A percentile compares a stretch with the other conserved stretches of the same genome.
phyloP scores from a whole-genome alignment of 2,329 filamentous ascomycete genomes.

The Fusarium vanettenii region DNA sequence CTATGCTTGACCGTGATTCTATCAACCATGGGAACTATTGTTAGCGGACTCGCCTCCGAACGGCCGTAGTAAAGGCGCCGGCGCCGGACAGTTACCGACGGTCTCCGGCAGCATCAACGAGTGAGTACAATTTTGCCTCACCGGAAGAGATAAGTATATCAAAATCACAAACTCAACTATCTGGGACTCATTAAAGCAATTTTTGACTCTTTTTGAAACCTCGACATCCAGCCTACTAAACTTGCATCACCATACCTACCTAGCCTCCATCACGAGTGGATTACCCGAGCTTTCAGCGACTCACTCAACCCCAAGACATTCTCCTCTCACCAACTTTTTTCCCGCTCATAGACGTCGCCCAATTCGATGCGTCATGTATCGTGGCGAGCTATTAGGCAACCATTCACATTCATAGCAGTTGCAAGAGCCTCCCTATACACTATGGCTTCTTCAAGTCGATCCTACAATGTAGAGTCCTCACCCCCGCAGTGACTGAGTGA shows the following conservation, averaged over 20 bases:
- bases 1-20: neutral
- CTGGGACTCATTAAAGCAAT: neutral
- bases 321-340: neutral
- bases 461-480: slow-evolving; percentile 49
- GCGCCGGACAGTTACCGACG: slow-evolving; percentile 28
- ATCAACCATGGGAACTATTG: neutral
- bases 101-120: slow-evolving; percentile 2
- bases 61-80: slow-evolving; percentile 18
- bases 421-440: slow-evolving; percentile 30
- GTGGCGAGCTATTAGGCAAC: slow-evolving; percentile 40
- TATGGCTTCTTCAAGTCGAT: slow-evolving; percentile 46
- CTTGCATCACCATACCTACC: neutral
- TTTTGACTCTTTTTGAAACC: neutral
- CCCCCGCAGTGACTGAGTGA: neutral
- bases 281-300: slow-evolving; percentile 45
- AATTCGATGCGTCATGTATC: slow-evolving; percentile 50
- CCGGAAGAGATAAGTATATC: neutral
- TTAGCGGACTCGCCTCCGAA: slow-evolving; percentile 22
- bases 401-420: slow-evolving; percentile 31
- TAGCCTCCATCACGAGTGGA: slow-evolving; percentile 25
- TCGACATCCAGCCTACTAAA: neutral
- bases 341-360: neutral
- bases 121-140: slow-evolving; percentile 3
- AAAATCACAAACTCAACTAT: neutral
- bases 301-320: slow-evolving; percentile 12